Evolutionary conservation across 306 rosid species (phyloP).

Genomic region (Ammopiptanthus mongolicus): DNA sequence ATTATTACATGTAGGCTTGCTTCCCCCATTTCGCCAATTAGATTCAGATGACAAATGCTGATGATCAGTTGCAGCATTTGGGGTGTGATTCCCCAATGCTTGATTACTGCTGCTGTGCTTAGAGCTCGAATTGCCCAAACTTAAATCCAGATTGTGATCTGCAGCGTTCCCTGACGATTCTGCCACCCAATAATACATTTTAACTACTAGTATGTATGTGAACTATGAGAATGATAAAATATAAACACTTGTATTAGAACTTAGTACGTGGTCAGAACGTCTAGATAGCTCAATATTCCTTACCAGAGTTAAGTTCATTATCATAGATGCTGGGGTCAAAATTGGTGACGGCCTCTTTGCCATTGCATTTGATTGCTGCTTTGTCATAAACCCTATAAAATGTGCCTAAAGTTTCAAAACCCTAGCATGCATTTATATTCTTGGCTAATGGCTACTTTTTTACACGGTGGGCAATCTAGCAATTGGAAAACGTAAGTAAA

Average conservation of each 20-base stretch:
- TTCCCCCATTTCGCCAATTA: slow-evolving; percentile 40
- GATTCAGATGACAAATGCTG: slow-evolving; percentile 29
- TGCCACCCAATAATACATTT: slow-evolving; percentile 15
- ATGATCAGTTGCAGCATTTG: slow-evolving; percentile 17
- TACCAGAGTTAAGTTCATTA: slow-evolving; percentile 79
- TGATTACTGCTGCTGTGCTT: slow-evolving; percentile 18
- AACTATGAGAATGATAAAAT: background rate
- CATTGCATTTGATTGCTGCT: slow-evolving; percentile 97
- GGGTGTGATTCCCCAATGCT: slow-evolving; percentile 24
- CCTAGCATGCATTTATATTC: slow-evolving; percentile 8
- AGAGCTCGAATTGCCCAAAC: slow-evolving; percentile 59
- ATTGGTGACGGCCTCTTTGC: slow-evolving; percentile 96
- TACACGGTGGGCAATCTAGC: background rate
- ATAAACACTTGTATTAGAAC: background rate
- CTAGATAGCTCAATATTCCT: background rate
- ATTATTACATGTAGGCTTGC: slow-evolving; percentile 12
- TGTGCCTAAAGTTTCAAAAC: slow-evolving; percentile 19
- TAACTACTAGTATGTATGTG: background rate
- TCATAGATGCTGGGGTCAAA: slow-evolving; percentile 93
- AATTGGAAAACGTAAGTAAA: background rate
- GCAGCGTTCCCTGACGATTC: slow-evolving; percentile 36
- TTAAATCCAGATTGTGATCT: slow-evolving; percentile 63
- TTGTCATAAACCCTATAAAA: slow-evolving; percentile 87
- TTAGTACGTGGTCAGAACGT: background rate
- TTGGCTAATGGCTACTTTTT: background rate